Evolutionary conservation across 306 rosid species (phyloP).

Genomic region (Gynostemma pentaphyllum): DNA sequence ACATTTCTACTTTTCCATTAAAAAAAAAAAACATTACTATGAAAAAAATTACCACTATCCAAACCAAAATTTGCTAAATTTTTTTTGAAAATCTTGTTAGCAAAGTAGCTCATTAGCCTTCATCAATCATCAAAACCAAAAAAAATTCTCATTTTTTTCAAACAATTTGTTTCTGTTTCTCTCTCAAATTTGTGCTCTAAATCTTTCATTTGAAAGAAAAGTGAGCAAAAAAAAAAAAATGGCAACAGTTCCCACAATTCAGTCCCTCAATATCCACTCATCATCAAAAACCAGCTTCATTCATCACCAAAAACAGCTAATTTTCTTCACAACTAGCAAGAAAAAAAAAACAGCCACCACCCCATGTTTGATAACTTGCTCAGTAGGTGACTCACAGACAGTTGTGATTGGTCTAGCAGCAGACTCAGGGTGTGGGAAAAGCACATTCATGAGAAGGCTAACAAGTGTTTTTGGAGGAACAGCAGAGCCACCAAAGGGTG

Average conservation of each 20-base stretch:
- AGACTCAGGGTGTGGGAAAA: conserved; percentile 92
- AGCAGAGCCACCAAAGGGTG: conserved; percentile 90
- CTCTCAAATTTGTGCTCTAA: conserved; percentile 21
- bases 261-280: conserved; percentile 43
- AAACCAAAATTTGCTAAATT: conserved; percentile 16
- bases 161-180: conserved; percentile 16
- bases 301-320: conserved; percentile 54
- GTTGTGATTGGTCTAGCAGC: conserved; percentile 95
- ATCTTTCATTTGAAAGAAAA: neutral
- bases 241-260: conserved; percentile 82
- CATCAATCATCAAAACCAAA: neutral
- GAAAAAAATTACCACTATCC: neutral
- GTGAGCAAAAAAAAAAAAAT: conserved; percentile 20
- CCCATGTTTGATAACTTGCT: conserved; percentile 57
- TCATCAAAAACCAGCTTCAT: conserved; percentile 50
- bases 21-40: neutral
- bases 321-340: conserved; percentile 35
- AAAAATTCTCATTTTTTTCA: conserved; percentile 16
- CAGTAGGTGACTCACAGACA: conserved; percentile 47
- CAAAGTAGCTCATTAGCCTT: conserved; percentile 16
- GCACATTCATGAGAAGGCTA: conserved; percentile 93
- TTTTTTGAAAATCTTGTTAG: conserved; percentile 34
- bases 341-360: conserved; percentile 13
- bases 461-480: conserved; percentile 93
- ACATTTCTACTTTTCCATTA: conserved; percentile 1